Conservation (phyloP, 495 filamentous ascomycete genomes). For the Tetracladium setigerum region DNA sequence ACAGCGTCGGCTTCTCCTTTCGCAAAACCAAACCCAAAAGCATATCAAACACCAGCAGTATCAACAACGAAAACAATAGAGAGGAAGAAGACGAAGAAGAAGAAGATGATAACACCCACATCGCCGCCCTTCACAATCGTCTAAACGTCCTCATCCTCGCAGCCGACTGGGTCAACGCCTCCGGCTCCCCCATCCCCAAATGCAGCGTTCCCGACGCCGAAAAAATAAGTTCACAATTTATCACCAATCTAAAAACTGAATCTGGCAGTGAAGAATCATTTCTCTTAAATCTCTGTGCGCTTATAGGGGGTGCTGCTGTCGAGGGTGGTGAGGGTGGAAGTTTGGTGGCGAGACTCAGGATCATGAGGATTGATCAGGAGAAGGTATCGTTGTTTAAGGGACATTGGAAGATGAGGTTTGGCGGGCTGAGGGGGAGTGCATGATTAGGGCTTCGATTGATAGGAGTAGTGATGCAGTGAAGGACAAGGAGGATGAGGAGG, state of each 20-base stretch:
- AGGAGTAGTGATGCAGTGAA: neutral
- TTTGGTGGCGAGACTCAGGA: conserved; percentile 30
- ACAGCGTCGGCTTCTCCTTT: conserved; percentile 15
- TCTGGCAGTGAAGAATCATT: conserved; percentile 38
- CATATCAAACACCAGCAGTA: too few species aligned
- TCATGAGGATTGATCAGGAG: conserved; percentile 30
- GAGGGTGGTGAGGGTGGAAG: too few species aligned
- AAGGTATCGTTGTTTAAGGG: conserved; percentile 32
- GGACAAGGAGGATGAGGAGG: neutral
- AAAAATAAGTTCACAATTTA: conserved; percentile 34
- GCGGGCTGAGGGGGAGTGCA: conserved; percentile 34
- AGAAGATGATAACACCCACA: conserved; percentile 35
- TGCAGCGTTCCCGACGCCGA: conserved; percentile 39
- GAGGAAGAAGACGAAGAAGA: conserved; percentile 11
- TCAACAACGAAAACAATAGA: too few species aligned
- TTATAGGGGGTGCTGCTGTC: conserved; percentile 33
- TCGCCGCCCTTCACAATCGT: conserved; percentile 35
- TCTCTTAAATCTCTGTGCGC: conserved; percentile 43
- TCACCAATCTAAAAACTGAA: conserved; percentile 34
- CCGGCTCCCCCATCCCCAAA: conserved; percentile 25
- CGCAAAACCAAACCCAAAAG: neutral
- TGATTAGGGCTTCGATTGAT: conserved; percentile 40
- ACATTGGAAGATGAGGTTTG: conserved; percentile 39
- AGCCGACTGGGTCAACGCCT: conserved; percentile 35
- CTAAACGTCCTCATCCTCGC: conserved; percentile 35